Evolutionary conservation across 352 stramenopile species (phyloP).

Genomic region (Phytophthora megakarya): DNA sequence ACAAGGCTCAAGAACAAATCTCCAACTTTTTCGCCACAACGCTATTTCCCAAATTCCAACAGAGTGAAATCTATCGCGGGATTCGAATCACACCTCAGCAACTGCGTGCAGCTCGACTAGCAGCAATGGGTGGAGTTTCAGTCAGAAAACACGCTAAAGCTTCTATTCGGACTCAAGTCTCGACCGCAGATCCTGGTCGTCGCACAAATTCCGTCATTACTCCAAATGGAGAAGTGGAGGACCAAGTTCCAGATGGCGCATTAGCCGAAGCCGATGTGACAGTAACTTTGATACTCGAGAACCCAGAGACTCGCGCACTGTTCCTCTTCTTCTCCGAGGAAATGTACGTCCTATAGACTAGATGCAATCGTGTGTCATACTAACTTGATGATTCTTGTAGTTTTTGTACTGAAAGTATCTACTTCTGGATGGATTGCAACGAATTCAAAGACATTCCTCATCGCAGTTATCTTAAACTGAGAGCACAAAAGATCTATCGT

Average conservation of each 20-base stretch:
- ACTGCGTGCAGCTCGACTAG: constrained; percentile 33
- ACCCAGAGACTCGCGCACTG: constrained; percentile 61
- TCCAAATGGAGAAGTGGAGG: constrained; percentile 9
- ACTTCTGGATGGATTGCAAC: constrained; percentile 87
- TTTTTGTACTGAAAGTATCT: constrained; percentile 82
- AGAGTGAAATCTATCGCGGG: constrained; percentile 65
- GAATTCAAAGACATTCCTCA: constrained; percentile 83
- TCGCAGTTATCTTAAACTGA: constrained; percentile 73
- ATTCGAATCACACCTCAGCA: constrained; percentile 56
- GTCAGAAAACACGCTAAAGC: constrained; percentile 10
- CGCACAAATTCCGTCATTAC: constrained; percentile 9
- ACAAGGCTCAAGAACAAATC: constrained; percentile 74
- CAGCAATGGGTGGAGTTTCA: constrained; percentile 26
- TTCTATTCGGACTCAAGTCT: not conserved
- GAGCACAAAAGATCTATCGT: constrained; percentile 78
- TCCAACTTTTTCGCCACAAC: constrained; percentile 65
- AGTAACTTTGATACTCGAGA: constrained; percentile 63
- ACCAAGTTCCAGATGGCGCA: constrained; percentile 2
- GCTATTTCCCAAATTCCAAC: constrained; percentile 76
- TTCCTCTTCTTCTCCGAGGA: constrained; percentile 80
- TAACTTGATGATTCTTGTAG: constrained; percentile 27
- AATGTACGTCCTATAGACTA: constrained; percentile 52
- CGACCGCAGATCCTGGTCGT: not conserved
- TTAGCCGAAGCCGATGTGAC: constrained; percentile 48
- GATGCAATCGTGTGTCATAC: too few relatives aligned